Evolutionary conservation across 139 green algal species (phyloP).

Genomic region (Desmodesmus armatus): DNA sequence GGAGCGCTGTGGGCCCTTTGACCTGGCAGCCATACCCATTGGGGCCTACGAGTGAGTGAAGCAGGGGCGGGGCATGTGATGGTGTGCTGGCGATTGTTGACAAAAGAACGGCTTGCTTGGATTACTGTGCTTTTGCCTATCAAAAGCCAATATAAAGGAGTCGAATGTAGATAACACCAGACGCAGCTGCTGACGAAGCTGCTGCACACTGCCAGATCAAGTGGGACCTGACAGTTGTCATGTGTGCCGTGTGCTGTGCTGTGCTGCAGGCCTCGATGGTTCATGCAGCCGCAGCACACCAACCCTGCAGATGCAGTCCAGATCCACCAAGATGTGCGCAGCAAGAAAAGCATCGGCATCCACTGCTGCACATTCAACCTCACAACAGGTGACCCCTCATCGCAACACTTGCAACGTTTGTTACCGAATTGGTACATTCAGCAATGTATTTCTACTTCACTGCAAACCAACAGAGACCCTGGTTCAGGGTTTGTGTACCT

Average conservation of each 20-base stretch:
- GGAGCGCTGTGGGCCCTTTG: constrained; percentile 70
- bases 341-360: constrained; percentile 62
- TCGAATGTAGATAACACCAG: neutral
- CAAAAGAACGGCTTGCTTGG: neutral
- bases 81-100: constrained; percentile 48
- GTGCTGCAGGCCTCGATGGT: constrained; percentile 26
- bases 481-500: too few relatives aligned
- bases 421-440: neutral
- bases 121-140: neutral
- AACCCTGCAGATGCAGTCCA: constrained; percentile 77
- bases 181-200: too few relatives aligned
- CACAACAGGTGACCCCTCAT: constrained; percentile 43
- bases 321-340: constrained; percentile 70
- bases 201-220: too few relatives aligned
- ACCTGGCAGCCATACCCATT: constrained; percentile 67
- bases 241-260: neutral
- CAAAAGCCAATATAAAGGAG: neutral
- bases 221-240: neutral
- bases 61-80: too few relatives aligned
- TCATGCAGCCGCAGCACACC: constrained; percentile 76
- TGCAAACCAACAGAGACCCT: too few relatives aligned
- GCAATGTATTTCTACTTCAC: neutral
- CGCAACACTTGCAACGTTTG: neutral
- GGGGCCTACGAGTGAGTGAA: constrained; percentile 68
- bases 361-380: constrained; percentile 82